Conservation (phyloP, 1,284 basidiomycete genomes). For the Ustilago lituana region DNA sequence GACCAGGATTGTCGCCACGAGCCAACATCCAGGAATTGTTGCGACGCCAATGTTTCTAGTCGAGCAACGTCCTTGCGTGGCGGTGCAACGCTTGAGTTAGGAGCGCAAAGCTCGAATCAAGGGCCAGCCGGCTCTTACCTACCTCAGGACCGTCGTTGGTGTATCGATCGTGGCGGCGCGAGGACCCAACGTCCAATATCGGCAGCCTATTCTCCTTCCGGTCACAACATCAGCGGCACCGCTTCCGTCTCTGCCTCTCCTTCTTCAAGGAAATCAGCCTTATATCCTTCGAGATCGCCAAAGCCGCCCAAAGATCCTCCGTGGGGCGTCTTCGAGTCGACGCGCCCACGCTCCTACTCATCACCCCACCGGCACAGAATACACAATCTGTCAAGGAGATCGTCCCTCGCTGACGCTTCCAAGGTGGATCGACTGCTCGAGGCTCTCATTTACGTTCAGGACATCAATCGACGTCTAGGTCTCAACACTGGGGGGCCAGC, state of each 20-base stretch:
- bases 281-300: background rate
- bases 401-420: constrained; percentile 21
- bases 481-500: constrained; percentile 12
- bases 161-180: constrained; percentile 4
- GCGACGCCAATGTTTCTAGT: background rate
- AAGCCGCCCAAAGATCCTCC: background rate
- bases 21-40: background rate
- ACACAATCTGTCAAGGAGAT: constrained; percentile 9
- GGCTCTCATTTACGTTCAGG: constrained; percentile 31
- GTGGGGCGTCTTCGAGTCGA: constrained; percentile 13
- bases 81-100: background rate
- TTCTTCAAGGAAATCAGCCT: background rate
- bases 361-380: constrained; percentile 23
- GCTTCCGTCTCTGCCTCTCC: background rate
- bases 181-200: background rate
- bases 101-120: background rate
- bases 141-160: constrained; percentile 1
- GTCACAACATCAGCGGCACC: background rate
- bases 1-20: constrained; percentile 14
- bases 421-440: constrained; percentile 36
- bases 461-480: constrained; percentile 41
- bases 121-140: background rate
- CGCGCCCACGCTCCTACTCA: constrained; percentile 23
- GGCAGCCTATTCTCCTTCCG: background rate
- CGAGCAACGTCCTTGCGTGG: background rate